These are phyloP conservation scores for Lichtheimia ramosa DNA, from an alignment of 371 early-diverging fungal species.

Conservation along the genomic window DNA sequence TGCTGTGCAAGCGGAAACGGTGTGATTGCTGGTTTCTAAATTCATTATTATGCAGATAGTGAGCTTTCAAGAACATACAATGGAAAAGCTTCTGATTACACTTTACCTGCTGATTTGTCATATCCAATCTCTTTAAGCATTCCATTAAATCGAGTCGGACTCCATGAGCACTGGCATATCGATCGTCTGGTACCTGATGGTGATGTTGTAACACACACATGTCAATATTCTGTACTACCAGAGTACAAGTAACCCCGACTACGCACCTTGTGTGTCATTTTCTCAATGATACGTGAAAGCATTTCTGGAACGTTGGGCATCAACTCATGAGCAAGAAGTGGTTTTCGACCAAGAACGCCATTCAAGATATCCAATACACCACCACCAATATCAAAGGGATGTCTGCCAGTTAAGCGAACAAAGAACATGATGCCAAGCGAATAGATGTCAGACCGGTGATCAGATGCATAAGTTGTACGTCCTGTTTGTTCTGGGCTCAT, in stretches of 20 bases:
- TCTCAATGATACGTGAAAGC: conserved; percentile 48
- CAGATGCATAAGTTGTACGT: conserved; percentile 54
- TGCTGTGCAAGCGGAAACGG: conserved; percentile 38
- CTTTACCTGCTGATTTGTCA: conserved; percentile 22
- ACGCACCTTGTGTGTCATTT: conserved; percentile 57
- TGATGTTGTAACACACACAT: background rate
- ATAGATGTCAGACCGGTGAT: conserved; percentile 59
- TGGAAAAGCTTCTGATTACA: conserved; percentile 1
- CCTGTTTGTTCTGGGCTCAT: conserved; percentile 59
- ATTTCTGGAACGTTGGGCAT: conserved; percentile 51
- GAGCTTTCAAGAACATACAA: background rate
- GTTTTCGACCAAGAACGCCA: conserved; percentile 46
- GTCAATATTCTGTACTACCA: conserved; percentile 2
- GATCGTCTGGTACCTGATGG: conserved; percentile 52
- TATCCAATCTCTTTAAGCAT: conserved; percentile 39
- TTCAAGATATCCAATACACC: conserved; percentile 57
- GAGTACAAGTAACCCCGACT: background rate
- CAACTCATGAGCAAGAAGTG: conserved; percentile 42
- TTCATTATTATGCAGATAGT: background rate
- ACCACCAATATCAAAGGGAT: conserved; percentile 42
- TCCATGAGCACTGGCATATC: conserved; percentile 57
- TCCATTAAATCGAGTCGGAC: conserved; percentile 52
- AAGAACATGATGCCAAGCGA: conserved; percentile 55
- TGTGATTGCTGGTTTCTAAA: conserved; percentile 22
- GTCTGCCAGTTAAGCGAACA: conserved; percentile 48